Percentiles rank a stretch among this genome's conserved stretches.
These are phyloP conservation scores for Cystodermella granulosa DNA, from an alignment of 1,284 basidiomycete genomes.

Conservation along the genomic window DNA sequence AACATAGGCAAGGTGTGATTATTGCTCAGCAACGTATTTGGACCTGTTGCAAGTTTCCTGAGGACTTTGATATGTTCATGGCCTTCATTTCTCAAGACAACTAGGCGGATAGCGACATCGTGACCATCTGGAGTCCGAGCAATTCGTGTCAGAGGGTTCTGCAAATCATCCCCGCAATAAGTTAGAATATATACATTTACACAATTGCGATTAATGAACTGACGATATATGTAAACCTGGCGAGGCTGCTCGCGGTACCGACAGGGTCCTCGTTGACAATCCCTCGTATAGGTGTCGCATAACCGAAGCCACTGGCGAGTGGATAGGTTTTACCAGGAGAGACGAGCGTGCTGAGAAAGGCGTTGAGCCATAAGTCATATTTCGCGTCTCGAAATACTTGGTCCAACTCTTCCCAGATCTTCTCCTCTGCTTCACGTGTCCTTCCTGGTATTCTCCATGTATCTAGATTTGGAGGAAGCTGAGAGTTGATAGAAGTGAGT, in stretches of 20 bases:
- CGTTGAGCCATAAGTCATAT: slow-evolving; percentile 10
- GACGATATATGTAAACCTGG: slow-evolving; percentile 4
- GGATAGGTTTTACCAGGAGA: slow-evolving; percentile 6
- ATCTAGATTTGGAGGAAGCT: slow-evolving; percentile 14
- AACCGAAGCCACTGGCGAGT: slow-evolving; percentile 12
- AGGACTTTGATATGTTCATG: slow-evolving; percentile 21
- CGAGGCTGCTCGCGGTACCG: background rate
- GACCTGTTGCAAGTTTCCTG: slow-evolving; percentile 16
- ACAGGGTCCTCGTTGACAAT: background rate
- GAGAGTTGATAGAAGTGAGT: background rate
- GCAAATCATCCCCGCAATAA: slow-evolving; percentile 3
- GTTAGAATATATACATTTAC: background rate
- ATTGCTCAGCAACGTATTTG: slow-evolving; percentile 13
- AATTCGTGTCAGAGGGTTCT: slow-evolving; percentile 5
- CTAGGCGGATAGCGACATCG: slow-evolving; percentile 19
- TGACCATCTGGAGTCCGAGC: slow-evolving; percentile 18
- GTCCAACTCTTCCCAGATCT: slow-evolving; percentile 13
- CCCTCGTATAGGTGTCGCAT: slow-evolving; percentile 8
- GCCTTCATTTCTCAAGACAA: slow-evolving; percentile 19
- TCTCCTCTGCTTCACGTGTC: slow-evolving; percentile 8
- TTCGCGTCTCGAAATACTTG: slow-evolving; percentile 9
- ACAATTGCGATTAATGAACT: slow-evolving; percentile 8
- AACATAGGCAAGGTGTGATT: slow-evolving; percentile 29
- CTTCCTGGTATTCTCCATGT: slow-evolving; percentile 13
- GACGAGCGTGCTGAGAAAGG: background rate